A percentile compares a stretch with the other conserved stretches of the same genome.
These are phyloP conservation scores for Corylus avellana DNA, from an alignment of 306 rosid genomes.

Conservation along the genomic window DNA sequence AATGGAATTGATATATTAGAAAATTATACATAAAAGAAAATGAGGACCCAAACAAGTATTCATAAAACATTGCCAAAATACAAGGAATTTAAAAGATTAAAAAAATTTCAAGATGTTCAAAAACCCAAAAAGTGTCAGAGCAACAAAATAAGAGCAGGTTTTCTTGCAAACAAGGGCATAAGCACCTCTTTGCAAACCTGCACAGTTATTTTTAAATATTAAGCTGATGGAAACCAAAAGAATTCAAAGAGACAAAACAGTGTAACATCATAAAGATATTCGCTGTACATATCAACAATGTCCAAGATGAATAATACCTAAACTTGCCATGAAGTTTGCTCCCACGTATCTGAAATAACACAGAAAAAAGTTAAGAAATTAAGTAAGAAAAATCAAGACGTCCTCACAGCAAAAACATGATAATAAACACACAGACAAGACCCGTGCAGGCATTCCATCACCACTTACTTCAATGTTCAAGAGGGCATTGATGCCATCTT, in stretches of 20 bases:
- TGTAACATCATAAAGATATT: conserved; percentile 14
- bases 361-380: conserved; percentile 5
- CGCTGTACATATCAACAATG: background rate
- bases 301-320: conserved; percentile 57
- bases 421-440: conserved; percentile 4
- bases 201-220: conserved; percentile 1
- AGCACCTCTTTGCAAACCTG: background rate
- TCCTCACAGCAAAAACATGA: conserved; percentile 14
- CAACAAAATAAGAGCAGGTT: background rate
- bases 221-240: background rate
- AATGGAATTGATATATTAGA: conserved; percentile 30
- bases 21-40: background rate
- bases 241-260: background rate
- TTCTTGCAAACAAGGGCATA: background rate
- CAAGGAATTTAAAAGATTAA: background rate
- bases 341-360: conserved; percentile 78
- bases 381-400: conserved; percentile 25
- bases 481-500: conserved; percentile 90
- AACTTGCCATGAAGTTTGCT: conserved; percentile 95
- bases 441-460: background rate
- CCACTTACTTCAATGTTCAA: conserved; percentile 82
- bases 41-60: conserved; percentile 17
- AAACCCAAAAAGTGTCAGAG: background rate
- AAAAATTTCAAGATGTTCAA: background rate
- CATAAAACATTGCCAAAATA: background rate